These are phyloP conservation scores for Iris macrosiphon DNA, from an alignment of 106 monocot genomes.

Conservation along the genomic window DNA sequence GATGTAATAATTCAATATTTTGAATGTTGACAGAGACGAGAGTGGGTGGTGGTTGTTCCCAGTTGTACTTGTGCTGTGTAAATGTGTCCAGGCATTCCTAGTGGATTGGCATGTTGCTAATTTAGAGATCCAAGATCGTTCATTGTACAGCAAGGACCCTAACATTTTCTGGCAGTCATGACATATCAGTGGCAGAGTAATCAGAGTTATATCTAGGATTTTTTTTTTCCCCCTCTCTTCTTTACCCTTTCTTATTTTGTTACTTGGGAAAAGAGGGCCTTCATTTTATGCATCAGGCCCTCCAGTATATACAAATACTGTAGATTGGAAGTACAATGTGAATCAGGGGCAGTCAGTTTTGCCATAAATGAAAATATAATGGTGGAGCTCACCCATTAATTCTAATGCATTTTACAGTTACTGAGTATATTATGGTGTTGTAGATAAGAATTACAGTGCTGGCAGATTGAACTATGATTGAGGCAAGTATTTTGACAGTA, in stretches of 20 bases:
- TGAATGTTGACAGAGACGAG: slow-evolving; percentile 60
- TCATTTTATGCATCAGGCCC: slow-evolving; percentile 12
- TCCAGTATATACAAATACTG: slow-evolving; percentile 7
- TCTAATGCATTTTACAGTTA: no score
- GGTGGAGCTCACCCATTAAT: slow-evolving; percentile 6
- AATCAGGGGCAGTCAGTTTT: neutral
- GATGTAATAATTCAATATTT: neutral
- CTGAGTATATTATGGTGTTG: no score
- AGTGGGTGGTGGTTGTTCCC: slow-evolving; percentile 98
- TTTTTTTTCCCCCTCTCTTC: neutral
- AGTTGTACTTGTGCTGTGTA: slow-evolving; percentile 52
- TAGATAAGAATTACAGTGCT: no score
- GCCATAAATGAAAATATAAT: slow-evolving; percentile 11
- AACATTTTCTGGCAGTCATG: slow-evolving; percentile 83
- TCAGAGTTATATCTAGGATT: neutral
- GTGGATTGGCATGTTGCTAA: slow-evolving; percentile 96
- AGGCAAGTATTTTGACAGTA: no score
- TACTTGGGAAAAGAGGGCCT: neutral
- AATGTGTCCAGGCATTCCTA: slow-evolving; percentile 78
- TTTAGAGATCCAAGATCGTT: slow-evolving; percentile 96
- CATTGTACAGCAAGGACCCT: slow-evolving; percentile 87
- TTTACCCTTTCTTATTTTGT: neutral
- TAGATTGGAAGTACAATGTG: neutral
- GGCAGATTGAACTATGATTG: no score
- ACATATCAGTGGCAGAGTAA: slow-evolving; percentile 14